Evolutionary conservation across 169 alveolate genomes (phyloP), one percentile per base, ranked within the genome.

Genomic region (Prorocentrum cordatum): DNA sequence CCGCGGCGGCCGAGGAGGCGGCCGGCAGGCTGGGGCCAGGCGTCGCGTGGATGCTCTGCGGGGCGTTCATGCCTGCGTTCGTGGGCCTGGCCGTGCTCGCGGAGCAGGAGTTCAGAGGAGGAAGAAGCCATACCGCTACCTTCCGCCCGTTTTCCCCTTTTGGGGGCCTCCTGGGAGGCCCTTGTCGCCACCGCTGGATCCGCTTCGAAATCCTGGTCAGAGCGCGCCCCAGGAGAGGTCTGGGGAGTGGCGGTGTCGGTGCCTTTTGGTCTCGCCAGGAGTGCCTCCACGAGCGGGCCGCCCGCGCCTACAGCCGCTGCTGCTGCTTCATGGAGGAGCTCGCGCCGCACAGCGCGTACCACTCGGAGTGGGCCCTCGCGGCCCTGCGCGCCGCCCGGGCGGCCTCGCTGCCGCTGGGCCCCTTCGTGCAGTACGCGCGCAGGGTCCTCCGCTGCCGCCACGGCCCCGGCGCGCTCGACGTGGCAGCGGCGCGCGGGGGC

Each of bases 301-400:
- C 86, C 27, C 38, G 22, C 2, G 86, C 72, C 20, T 75, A 75
- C 39, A 32, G 72, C 72, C 62, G 86, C 71, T 38, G 88, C 9
- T 75, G 86, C 10, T 75, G 86, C 72, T 33, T 75, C 39, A 75
- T 75, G 86, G 86, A 75, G 22, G 86, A 75, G 72, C 73, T 77
- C 22, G 88, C 88, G 31, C 88, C 88, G 2, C 75, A 58, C 88
- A 77, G 59, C 66, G 73, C 88, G 16, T 77, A 77, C 75, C 88
- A 77, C 38, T 72, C 88, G 26, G 35, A 59, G 64, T 77, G 88
- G 88, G 88, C 88, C 10, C 14, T 59, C 12, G 88, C 54, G 33
- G 88, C 88, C 14, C 64, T 77, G 24, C 22, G 33, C 16, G n/a
- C 29, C 0, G 88, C 88, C 1, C n/a, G 59, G 32, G 61, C 31